Conservation (phyloP, 2,329 filamentous ascomycete genomes). For the Huntiella savannae region DNA sequence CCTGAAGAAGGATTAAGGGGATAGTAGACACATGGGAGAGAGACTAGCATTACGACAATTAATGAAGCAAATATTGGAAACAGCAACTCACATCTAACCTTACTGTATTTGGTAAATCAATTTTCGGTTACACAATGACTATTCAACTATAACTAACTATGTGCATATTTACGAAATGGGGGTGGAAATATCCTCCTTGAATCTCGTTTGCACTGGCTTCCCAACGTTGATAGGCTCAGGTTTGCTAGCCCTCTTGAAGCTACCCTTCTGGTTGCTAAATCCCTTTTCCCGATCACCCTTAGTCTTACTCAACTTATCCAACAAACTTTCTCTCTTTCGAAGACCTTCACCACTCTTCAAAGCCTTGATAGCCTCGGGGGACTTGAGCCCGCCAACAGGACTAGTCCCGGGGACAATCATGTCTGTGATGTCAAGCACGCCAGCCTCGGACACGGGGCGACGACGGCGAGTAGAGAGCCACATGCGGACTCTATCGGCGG, state of each 20-base stretch:
- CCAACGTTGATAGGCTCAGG: background rate
- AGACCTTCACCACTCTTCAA: background rate
- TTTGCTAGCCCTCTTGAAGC: background rate
- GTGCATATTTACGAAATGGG: too few relatives aligned
- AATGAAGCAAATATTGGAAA: slow-evolving; percentile 5
- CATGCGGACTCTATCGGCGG: slow-evolving; percentile 7
- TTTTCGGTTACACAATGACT: background rate
- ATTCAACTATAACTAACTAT: too few relatives aligned
- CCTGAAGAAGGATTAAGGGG: slow-evolving; percentile 68
- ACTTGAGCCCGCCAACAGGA: background rate
- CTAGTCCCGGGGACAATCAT: slow-evolving; percentile 3
- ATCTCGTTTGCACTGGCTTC: slow-evolving; percentile 1
- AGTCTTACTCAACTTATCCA: slow-evolving; percentile 4
- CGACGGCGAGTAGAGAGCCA: slow-evolving; percentile 7
- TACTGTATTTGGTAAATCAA: background rate
- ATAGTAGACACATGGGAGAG: too few relatives aligned
- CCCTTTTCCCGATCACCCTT: slow-evolving; percentile 6
- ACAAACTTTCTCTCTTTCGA: slow-evolving; percentile 7
- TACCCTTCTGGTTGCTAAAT: slow-evolving; percentile 4
- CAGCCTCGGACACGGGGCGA: slow-evolving; percentile 6
- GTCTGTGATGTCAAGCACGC: slow-evolving; percentile 6
- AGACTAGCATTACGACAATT: background rate
- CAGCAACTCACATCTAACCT: background rate
- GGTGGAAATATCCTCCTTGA: slow-evolving; percentile 7
- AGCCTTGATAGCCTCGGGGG: background rate